phyloP scores from a whole-genome alignment of 208 protist species.

The Acanthamoeba polyphaga region DNA sequence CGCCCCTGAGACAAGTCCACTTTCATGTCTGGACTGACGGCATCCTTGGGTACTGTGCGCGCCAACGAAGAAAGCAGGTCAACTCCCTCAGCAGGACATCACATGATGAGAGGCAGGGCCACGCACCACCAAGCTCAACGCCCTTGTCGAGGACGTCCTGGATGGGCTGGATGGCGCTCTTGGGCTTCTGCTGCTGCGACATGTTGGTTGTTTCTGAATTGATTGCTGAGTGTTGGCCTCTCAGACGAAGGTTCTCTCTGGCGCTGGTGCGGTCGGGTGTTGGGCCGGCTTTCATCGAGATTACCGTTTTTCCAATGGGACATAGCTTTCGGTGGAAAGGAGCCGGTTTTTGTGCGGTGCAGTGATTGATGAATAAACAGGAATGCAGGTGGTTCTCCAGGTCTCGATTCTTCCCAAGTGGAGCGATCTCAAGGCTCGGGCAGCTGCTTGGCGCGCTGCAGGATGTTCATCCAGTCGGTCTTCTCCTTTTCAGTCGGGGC shows the following conservation, averaged over 20 bases:
- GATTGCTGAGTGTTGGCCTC: background rate
- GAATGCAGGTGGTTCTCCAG: too few species aligned
- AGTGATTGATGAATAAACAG: too few species aligned
- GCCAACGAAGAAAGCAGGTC: too few species aligned
- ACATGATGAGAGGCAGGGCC: background rate
- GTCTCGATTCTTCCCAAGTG: too few species aligned
- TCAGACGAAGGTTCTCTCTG: too few species aligned
- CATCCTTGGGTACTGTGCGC: background rate
- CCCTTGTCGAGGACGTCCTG: background rate
- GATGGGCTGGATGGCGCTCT: background rate
- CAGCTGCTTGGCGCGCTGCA: conserved; percentile 8
- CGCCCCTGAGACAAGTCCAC: background rate
- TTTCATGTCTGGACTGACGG: background rate
- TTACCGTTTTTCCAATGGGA: fast-evolving
- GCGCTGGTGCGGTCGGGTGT: too few species aligned
- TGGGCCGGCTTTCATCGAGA: too few species aligned
- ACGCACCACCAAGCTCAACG: background rate
- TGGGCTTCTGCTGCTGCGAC: background rate
- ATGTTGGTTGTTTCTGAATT: background rate
- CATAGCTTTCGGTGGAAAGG: too few species aligned
- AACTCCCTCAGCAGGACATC: too few species aligned
- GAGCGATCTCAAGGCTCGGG: background rate
- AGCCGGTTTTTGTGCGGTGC: too few species aligned
- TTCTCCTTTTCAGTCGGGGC: conserved; percentile 13
- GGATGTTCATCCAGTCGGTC: conserved; percentile 14